Evolutionary conservation across 208 protist genomes (phyloP).

Genomic region (Balamuthia mandrillaris): DNA sequence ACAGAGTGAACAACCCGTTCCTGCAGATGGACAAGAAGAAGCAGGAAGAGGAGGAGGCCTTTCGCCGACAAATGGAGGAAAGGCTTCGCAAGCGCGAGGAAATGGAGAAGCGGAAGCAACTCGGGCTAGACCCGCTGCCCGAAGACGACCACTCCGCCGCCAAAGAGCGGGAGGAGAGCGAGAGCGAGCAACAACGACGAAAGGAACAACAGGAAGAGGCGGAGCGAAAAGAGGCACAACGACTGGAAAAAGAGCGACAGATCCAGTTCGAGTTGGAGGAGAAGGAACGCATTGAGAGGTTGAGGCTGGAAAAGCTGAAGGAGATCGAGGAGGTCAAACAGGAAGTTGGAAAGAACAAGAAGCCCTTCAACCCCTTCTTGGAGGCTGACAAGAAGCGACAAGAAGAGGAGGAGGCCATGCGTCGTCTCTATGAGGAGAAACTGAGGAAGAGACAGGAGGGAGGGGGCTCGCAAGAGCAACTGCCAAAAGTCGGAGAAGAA

Average conservation of each 20-base stretch:
- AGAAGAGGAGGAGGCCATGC: neutral
- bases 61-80: neutral
- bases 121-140: too few relatives aligned
- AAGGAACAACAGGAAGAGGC: too few relatives aligned
- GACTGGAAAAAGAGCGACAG: too few relatives aligned
- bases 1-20: conserved; percentile 30
- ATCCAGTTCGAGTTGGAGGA: too few relatives aligned
- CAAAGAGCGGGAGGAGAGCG: too few relatives aligned
- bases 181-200: too few relatives aligned
- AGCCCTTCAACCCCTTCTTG: neutral
- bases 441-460: neutral
- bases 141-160: too few relatives aligned
- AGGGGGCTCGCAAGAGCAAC: neutral
- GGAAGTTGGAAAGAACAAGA: neutral
- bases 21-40: conserved; percentile 32
- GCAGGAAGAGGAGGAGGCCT: conserved; percentile 27
- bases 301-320: too few relatives aligned
- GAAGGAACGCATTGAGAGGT: too few relatives aligned
- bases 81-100: neutral
- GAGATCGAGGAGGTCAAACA: too few relatives aligned
- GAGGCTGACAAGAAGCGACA: neutral
- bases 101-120: too few relatives aligned
- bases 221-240: too few relatives aligned
- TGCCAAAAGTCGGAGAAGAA: neutral
- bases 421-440: neutral